Conservation (phyloP, 306 rosid species). For the Clitoria ternatea region DNA sequence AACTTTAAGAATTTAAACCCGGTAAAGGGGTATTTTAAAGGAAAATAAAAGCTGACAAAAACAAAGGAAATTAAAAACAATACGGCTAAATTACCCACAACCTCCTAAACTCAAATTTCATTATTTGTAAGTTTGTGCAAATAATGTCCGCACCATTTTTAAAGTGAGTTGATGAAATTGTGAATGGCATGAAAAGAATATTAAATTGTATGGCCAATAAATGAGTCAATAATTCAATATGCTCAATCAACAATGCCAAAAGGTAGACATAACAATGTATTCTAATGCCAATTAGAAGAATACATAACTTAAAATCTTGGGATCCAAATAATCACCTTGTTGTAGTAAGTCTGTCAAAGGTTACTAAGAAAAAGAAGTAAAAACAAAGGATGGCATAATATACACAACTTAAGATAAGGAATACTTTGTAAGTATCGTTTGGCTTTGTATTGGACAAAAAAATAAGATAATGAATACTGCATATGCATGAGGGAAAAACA, state of each 20-base stretch:
- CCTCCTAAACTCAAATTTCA: background rate
- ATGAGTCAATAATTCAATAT: background rate
- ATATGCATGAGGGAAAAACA: no score
- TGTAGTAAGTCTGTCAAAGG: background rate
- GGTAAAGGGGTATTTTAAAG: background rate
- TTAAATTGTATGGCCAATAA: background rate
- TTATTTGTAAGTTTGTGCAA: background rate
- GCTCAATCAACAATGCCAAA: background rate
- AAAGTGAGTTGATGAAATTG: background rate
- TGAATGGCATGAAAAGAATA: background rate
- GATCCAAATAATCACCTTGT: background rate
- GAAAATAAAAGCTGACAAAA: background rate
- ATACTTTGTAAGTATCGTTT: no score
- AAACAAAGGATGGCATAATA: background rate
- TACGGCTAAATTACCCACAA: background rate
- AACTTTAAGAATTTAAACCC: background rate
- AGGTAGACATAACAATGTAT: background rate
- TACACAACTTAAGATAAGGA: background rate
- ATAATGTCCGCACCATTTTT: background rate
- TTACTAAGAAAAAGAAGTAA: background rate
- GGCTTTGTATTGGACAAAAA: no score
- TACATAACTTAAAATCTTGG: background rate
- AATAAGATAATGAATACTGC: no score
- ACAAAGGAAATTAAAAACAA: background rate
- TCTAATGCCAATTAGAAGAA: background rate